Base-by-base conservation (phyloP, 805 yeast genomes). In the Lipomyces japonicus region DNA sequence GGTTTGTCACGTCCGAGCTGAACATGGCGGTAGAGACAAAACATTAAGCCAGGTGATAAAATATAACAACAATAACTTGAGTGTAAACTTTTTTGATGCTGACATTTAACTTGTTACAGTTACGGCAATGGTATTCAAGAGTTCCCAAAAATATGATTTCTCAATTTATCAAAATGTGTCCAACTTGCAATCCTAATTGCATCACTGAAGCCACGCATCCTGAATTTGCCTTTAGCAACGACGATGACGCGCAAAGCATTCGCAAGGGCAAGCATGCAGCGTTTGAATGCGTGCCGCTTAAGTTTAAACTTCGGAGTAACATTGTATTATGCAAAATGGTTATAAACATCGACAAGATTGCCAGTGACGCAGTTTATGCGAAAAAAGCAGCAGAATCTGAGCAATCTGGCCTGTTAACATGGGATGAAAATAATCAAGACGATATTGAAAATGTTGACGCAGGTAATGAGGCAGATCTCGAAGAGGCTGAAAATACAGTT, bases 141-240 rank as follows among this genome's bases (percentile, higher is more conserved):
- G 58, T 54, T 16, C 58, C 58, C 39, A 54, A 54, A 44, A 53
- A 52, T 34, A 31, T 54, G 25, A 45, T 54, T 26, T 40, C 58
- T 30, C 57, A 53, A 44, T 54, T 54, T 18, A 39, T 54, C 48
- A 53, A 53, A 42, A 42, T 54, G 19, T 54, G 58, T 21, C 58
- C 58, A 19, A 53, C 58, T 3, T 54, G 58, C 46, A 42, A 48
- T 41, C 75, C 91, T 60, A 71, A 80, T 6, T 75, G 84, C 14
- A 82, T 89, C 42, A 85, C 91, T 0, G 96, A 96, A 38, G 75
- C 77, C 38, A 74, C 84, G 4, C 85, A 86, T 65, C 82, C 82
- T 1, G 96, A 53, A 37, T 47, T 44, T 34, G 32, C 18, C 10
- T 12, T 16, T 19, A 46, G 46, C 41, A 28, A 36, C 10, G 31